phyloP scores from a whole-genome alignment of 2,329 filamentous ascomycete species.

The Neofusicoccum cordaticola region DNA sequence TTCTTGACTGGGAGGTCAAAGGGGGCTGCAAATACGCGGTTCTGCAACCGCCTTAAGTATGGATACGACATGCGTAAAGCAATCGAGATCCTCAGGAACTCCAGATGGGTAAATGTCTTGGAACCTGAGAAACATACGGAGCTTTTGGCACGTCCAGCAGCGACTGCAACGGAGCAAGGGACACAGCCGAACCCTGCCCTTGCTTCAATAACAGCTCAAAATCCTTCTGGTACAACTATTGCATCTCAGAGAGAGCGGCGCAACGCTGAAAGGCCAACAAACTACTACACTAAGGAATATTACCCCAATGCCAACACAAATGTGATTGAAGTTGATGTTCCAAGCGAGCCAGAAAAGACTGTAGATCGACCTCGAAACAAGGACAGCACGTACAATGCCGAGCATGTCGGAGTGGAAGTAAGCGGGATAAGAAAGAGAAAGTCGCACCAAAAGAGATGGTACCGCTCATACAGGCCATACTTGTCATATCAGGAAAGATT shows the following conservation, averaged over 20 bases:
- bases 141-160: background rate
- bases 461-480: conserved; percentile 21
- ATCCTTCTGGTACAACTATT: background rate
- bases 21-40: conserved; percentile 26
- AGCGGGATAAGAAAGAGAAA: background rate
- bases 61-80: conserved; percentile 21
- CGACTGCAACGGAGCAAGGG: background rate
- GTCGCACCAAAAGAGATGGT: background rate
- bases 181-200: no score
- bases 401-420: background rate
- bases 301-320: conserved; percentile 14
- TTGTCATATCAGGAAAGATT: conserved; percentile 25
- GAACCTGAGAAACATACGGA: conserved; percentile 1
- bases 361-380: background rate
- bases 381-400: background rate
- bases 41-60: conserved; percentile 21
- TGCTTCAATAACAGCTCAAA: background rate
- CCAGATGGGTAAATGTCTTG: background rate
- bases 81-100: conserved; percentile 24
- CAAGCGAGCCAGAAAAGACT: background rate
- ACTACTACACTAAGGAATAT: background rate
- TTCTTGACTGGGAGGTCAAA: conserved; percentile 34
- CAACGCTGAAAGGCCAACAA: background rate
- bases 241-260: conserved; percentile 1
- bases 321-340: conserved; percentile 23